Evolutionary conservation across 441 rosid genomes (phyloP), one percentile per base, ranked within the genome.

Genomic region (Eutrema salsugineum): DNA sequence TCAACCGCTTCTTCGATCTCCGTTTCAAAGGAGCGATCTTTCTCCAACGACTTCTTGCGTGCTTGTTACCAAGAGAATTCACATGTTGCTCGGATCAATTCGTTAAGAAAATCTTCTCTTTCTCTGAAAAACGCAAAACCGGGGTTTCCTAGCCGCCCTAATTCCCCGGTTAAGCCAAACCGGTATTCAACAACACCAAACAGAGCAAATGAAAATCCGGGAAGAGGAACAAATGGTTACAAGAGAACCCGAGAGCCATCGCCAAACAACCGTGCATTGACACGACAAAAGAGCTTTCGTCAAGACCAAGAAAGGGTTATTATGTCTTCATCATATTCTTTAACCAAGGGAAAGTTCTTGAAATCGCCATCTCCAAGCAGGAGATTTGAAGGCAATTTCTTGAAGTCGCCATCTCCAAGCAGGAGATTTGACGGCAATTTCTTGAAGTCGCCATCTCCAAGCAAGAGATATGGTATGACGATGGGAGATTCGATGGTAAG

Each of bases 1-100:
- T 71, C 96, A 0, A 80, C 91, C 5, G 76, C 96, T 0, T 82
- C 92, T 58, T 83, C 91, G 3, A 42, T 77, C 68, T 74, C 79
- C 32, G 83, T 62, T 72, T 78, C 86, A 0, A 93, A 85, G 57
- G 96, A 87, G 7, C 70, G 94, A 20, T 85, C 93, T 12, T 93
- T 93, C 76, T 88, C 97, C 38, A 89, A 88, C 22, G 96, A 91
- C 72, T 89, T 88, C 64, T 78, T 93, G 75, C 83, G 85, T 80
- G 83, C 96, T 5, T 89, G 97, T 66, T 73, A 85, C 19, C 86
- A 84, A 83, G 96, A 89, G 58, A 89, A 93, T 66, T 90, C 94
- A 3, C 97, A 89, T 39, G 66, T 88, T 20, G 70, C 78, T 66
- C 85, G 83, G n/a, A 82, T 87, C 66, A 83, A 79, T 73, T 87